A percentile compares a stretch with the other conserved stretches of the same genome.
These are phyloP conservation scores for Cytospora schulzeri DNA, from an alignment of 2,329 filamentous ascomycete species.

Conservation along the genomic window DNA sequence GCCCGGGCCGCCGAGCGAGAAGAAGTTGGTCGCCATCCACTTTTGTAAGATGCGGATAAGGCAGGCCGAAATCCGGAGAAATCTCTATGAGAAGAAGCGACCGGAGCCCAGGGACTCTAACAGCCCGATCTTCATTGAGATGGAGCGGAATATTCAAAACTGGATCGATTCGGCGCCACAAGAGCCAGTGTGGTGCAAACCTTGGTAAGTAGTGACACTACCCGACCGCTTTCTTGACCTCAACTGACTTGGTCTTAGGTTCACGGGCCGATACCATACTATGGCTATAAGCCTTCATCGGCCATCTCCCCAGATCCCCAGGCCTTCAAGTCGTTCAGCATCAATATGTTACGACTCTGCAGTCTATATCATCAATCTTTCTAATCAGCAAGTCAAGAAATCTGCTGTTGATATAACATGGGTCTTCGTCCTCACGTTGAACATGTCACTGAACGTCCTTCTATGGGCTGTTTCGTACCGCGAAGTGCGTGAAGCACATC, in stretches of 20 bases:
- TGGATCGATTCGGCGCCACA: constrained; percentile 80
- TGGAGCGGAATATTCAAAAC: constrained; percentile 74
- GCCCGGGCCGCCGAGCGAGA: constrained; percentile 71
- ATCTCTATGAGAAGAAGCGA: constrained; percentile 82
- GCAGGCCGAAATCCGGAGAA: constrained; percentile 84
- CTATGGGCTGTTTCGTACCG: constrained; percentile 90
- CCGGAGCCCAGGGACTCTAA: constrained; percentile 74
- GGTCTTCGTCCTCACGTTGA: constrained; percentile 87
- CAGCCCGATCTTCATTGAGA: constrained; percentile 84
- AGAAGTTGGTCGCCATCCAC: constrained; percentile 88
- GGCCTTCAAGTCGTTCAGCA: constrained; percentile 79
- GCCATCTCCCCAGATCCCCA: constrained; percentile 88
- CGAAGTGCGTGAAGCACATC: constrained; percentile 74
- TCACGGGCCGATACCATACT: constrained; percentile 73
- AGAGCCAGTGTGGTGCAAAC: constrained; percentile 70
- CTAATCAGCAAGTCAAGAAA: constrained; percentile 76
- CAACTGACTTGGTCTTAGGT: constrained; percentile 48
- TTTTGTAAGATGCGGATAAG: constrained; percentile 89
- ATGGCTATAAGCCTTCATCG: constrained; percentile 88
- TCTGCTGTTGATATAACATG: constrained; percentile 84
- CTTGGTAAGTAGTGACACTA: constrained; percentile 62
- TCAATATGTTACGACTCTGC: constrained; percentile 81
- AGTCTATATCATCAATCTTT: constrained; percentile 78
- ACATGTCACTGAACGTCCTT: constrained; percentile 88
- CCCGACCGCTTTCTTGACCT: background rate